Evolutionary conservation across 257 asterid genomes (phyloP), one percentile per base, ranked within the genome.

Genomic region (Thymus mandschuricus): DNA sequence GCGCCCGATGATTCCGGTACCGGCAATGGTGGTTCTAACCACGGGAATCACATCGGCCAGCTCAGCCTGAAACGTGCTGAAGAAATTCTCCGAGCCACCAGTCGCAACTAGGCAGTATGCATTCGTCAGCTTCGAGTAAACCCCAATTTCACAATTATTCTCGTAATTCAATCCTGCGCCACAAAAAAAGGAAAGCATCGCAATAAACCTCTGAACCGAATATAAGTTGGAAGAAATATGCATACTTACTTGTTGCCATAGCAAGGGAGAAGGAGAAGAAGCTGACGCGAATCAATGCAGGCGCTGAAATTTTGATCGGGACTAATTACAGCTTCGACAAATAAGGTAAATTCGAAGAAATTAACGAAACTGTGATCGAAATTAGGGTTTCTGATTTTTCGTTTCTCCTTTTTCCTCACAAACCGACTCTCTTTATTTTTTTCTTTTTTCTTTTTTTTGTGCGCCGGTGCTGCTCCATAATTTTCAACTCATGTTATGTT

Each of bases 71-170:
- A 88, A 92, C 6, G 88, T 87, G 81, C 98, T 92, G 79, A 27
- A 92, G 73, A 90, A 92, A 80, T 89, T 92, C 65, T 92, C 98
- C 52, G 98, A 92, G 44, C 97, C 96, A 15, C 98, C 98, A 65
- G 85, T 90, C 1, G 96, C 97, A 29, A 92, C 97, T 79, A 92
- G 81, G 70, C 98, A 93, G 70, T 90, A 93, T 1, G 97, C 98
- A 85, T 90, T 93, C 49, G 98, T 93, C 64, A 93, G 88, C 90
- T 93, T 93, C 3, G 98, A 85, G 29, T 87, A 93, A 21, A 90
- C 98, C 63, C 98, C 97, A 84, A 93, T 66, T 57, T 93, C 98
- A 54, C 92, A 74, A 30, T 88, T 86, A 76, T 93, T 93, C 85
- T 93, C 98, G 68, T 86, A 92, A 66, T 88, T 97, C 81, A 93